Evolutionary conservation across 768 basidiomycete genomes (phyloP).

Genomic region (Bullera alba): DNA sequence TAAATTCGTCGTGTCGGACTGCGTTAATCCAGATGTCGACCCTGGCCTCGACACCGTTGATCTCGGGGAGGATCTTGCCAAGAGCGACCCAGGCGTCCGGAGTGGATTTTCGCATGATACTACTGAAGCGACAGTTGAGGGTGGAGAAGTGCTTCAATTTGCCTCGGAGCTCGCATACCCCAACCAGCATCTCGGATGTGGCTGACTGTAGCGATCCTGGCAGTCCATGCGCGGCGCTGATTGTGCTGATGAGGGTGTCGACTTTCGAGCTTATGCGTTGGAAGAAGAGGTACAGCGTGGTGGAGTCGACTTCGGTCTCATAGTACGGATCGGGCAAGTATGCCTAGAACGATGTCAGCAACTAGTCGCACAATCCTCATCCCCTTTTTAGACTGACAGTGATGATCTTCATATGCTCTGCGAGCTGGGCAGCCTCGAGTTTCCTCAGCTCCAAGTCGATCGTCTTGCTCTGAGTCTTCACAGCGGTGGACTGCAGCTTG

Average conservation of each 20-base stretch:
- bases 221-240: conserved; percentile 73
- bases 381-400: conserved; percentile 57
- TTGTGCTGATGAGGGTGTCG: conserved; percentile 73
- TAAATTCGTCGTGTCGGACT: conserved; percentile 79
- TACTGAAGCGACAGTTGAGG: conserved; percentile 82
- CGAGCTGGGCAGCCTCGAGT: conserved; percentile 74
- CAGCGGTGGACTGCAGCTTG: conserved; percentile 82
- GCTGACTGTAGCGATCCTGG: conserved; percentile 76
- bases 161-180: conserved; percentile 88
- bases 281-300: conserved; percentile 87
- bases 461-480: conserved; percentile 80
- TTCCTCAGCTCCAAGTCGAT: conserved; percentile 84
- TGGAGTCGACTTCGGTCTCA: conserved; percentile 81
- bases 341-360: conserved; percentile 49
- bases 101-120: conserved; percentile 70
- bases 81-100: conserved; percentile 77
- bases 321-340: conserved; percentile 87
- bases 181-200: conserved; percentile 79
- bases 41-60: conserved; percentile 79
- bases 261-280: conserved; percentile 77
- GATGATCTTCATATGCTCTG: conserved; percentile 71
- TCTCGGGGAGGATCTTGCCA: conserved; percentile 74
- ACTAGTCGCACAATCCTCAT: too few species aligned
- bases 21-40: conserved; percentile 86
- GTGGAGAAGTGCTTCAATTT: conserved; percentile 72